Base-by-base conservation (phyloP, 108 stramenopile genomes). In the Skeletonema grethae region DNA sequence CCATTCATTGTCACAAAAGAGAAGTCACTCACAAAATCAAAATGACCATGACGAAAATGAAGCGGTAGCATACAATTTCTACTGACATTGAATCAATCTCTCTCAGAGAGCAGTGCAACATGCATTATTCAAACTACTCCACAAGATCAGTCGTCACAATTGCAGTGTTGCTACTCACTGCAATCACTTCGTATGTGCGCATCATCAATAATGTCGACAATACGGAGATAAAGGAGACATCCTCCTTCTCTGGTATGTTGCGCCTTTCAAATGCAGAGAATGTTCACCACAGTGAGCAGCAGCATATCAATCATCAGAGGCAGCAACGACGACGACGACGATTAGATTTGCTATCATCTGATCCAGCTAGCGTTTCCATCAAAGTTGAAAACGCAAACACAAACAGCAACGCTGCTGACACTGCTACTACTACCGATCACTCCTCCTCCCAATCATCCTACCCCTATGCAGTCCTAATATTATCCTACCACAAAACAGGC, bases 401-500 rank as follows among this genome's bases (percentile, higher is more conserved):
- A 15, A 43, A 43, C 41, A 15, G 15, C 15, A 43, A 43, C 41
- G 4, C 41, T n/a, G 4, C 41, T n/a, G 15, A 43, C 0, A 43
- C 3, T 43, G 13, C 41, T 43, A 3, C 39, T 12, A 2, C 41
- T 43, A 15, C 41, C 9, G 8, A 2, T 43, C 15, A 15, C 2
- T 0, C 41, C 41, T 43, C 41, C 3, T 43, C 41, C 38, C n/a
- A n/a, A n/a, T 39, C 38, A 15, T 43, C 41, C 15, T 43, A 43
- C 41, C 0, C 15, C 41, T 43, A n/a, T n/a, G 3, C 41, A n/a
- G 41, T 43, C 41, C 5, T 43, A 68, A 9, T 61, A 16, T 15
- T 61, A 7, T 61, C 61, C 29, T 61, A 61, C 61, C 61, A 61
- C 15, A 61, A 32, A 25, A 29, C 61, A 18, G 61, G 61, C 4